Evolutionary conservation across 179 eudicot genomes (phyloP), one percentile per base, ranked within the genome.

Genomic region (Spergularia azorica): DNA sequence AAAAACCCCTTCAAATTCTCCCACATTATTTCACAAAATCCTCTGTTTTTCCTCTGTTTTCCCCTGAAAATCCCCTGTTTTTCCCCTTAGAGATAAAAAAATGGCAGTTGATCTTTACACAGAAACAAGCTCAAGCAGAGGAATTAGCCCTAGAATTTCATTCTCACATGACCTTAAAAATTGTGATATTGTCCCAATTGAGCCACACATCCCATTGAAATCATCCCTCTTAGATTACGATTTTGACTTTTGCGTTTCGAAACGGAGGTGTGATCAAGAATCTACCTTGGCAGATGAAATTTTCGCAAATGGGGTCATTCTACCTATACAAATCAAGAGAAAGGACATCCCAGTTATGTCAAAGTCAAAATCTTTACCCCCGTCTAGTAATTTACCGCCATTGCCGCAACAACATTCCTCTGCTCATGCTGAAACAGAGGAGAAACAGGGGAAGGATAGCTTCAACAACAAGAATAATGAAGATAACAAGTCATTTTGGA

Each of bases 131-230:
- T 71, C 84, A 32, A 77, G 82, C 63, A 59, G 73, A 54, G 82
- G 79, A 59, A 70, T 80, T 15, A 84, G 84, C 76, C 84, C 86
- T 2, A 74, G 86, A 78, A 84, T 84, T n/a, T 84, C 86, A 71
- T 84, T 84, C 80, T 84, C 86, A 0, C 82, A 81, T 61, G 86
- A 84, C 16, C 76, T 84, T 16, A 81, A 75, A 39, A 77, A 78
- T 73, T 69, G 74, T 11, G 84, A 79, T 17, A 71, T 70, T 6
- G 16, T 61, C 20, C 84, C 86, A 0, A 80, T 70, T 65, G 84
- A 83, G 38, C 79, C 83, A 38, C 83, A 80, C n/a, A 48, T 12
- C 46, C 83, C 79, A 21, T 58, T 79, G 2, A 83, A 76, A 54
- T 48, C 82, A 6, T 74, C 82, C 3, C 80, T 84, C 9, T 18